Evolutionary conservation across 2,329 filamentous ascomycete species (phyloP).

Genomic region (Talaromyces sp.): DNA sequence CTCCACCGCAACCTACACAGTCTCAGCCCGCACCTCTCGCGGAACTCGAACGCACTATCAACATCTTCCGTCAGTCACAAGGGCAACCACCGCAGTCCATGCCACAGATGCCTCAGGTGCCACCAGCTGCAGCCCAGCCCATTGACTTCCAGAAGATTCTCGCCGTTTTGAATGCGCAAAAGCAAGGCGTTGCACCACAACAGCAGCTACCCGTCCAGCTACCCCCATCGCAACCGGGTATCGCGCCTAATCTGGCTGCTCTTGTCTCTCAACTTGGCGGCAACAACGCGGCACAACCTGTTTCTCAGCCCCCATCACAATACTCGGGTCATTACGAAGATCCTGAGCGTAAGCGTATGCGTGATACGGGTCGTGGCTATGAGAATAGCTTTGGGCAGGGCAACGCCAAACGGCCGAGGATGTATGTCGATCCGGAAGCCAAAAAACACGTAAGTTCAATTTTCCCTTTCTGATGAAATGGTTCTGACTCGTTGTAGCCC

Average conservation of each 20-base stretch:
- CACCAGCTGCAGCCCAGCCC: slow-evolving; percentile 21
- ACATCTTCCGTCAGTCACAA: slow-evolving; percentile 32
- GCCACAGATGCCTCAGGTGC: slow-evolving; percentile 21
- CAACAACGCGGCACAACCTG: slow-evolving; percentile 22
- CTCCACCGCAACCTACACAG: slow-evolving; percentile 22
- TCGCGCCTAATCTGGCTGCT: slow-evolving; percentile 30
- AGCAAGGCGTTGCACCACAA: slow-evolving; percentile 26
- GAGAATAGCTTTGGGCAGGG: slow-evolving; percentile 23
- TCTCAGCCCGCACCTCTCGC: slow-evolving; percentile 21
- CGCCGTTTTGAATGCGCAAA: slow-evolving; percentile 32
- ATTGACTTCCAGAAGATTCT: slow-evolving; percentile 37
- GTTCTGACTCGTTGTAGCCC: slow-evolving; percentile 21
- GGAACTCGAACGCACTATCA: slow-evolving; percentile 33
- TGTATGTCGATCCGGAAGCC: slow-evolving; percentile 22
- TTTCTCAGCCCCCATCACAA: slow-evolving; percentile 14
- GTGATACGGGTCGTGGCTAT: slow-evolving; percentile 29
- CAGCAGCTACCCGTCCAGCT: slow-evolving; percentile 18
- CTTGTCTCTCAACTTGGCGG: slow-evolving; percentile 29
- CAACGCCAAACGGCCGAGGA: slow-evolving; percentile 23
- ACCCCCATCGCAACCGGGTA: slow-evolving; percentile 22
- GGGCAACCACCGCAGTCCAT: slow-evolving; percentile 19
- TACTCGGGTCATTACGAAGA: slow-evolving; percentile 28
- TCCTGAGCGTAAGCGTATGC: slow-evolving; percentile 36
- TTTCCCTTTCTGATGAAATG: background rate
- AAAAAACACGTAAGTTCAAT: slow-evolving; percentile 33